A percentile compares a stretch with the other conserved stretches of the same genome.
Conservation (phyloP, 2,329 filamentous ascomycete species). For the Herpomyces periplanetae region DNA sequence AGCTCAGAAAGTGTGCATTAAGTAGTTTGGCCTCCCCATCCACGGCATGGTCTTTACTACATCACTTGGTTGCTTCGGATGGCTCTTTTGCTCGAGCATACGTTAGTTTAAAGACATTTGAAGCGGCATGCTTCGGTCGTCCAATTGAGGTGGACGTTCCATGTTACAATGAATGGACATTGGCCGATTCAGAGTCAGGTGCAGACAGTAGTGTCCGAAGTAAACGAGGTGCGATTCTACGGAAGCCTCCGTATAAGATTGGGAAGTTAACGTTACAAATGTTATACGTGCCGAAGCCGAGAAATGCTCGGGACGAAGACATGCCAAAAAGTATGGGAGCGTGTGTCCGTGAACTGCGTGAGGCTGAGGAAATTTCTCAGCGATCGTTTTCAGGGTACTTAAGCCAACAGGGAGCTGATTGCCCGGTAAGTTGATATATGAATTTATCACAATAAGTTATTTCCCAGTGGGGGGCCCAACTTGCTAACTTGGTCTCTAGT, state of each 20-base stretch:
- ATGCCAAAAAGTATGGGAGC: slow-evolving; percentile 99
- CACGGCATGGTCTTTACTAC: slow-evolving; percentile 54
- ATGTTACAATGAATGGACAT: slow-evolving; percentile 95
- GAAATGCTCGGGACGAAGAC: slow-evolving; percentile 50
- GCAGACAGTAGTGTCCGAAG: slow-evolving; percentile 73
- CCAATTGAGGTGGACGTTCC: slow-evolving; percentile 58
- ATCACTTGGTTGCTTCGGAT: slow-evolving; percentile 43
- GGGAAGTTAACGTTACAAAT: slow-evolving; percentile 79
- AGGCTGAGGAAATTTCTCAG: slow-evolving; percentile 39
- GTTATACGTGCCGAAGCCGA: slow-evolving; percentile 69
- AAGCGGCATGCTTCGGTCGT: slow-evolving; percentile 49
- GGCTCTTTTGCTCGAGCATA: slow-evolving; percentile 83
- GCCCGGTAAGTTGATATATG: slow-evolving; percentile 33
- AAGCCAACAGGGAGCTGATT: slow-evolving; percentile 89
- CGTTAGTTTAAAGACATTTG: slow-evolving; percentile 68
- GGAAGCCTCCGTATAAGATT: slow-evolving; percentile 66
- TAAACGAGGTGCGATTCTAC: slow-evolving; percentile 37
- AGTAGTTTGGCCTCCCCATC: too few relatives aligned
- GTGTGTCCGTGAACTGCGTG: slow-evolving; percentile 65
- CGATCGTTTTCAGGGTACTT: slow-evolving; percentile 54
- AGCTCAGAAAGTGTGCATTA: slow-evolving; percentile 19
- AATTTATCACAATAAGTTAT: too few relatives aligned
- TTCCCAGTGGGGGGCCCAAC: slow-evolving; percentile 1
- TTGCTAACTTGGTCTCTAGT: slow-evolving; percentile 13
- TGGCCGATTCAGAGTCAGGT: slow-evolving; percentile 29